These are phyloP conservation scores for Solanum dulcamara DNA, from an alignment of 257 asterid species.

Conservation along the genomic window DNA sequence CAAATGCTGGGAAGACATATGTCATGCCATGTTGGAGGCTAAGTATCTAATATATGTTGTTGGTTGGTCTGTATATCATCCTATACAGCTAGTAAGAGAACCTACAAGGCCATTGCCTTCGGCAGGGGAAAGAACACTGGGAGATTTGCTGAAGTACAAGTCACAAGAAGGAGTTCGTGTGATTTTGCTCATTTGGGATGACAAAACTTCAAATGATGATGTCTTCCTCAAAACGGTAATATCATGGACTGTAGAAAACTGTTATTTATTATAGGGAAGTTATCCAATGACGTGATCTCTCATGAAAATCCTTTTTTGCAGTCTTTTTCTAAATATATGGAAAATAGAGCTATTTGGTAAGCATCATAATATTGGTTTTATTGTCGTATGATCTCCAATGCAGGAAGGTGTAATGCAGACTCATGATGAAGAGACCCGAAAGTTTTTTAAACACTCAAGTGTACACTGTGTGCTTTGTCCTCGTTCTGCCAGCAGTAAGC, in stretches of 20 bases:
- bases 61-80: slow-evolving; percentile 71
- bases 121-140: slow-evolving; percentile 42
- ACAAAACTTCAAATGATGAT: slow-evolving; percentile 81
- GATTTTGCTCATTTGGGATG: slow-evolving; percentile 92
- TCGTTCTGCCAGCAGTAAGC: slow-evolving; percentile 93
- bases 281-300: not conserved
- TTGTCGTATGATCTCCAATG: not conserved
- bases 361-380: not conserved
- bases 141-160: slow-evolving; percentile 77
- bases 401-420: slow-evolving; percentile 97
- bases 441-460: slow-evolving; percentile 89
- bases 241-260: not conserved
- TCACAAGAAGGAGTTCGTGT: slow-evolving; percentile 96
- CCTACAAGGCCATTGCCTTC: slow-evolving; percentile 57
- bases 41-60: slow-evolving; percentile 57
- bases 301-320: not conserved
- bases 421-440: slow-evolving; percentile 87
- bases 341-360: not conserved
- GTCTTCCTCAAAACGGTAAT: slow-evolving; percentile 62
- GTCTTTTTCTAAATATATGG: not conserved
- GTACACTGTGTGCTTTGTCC: slow-evolving; percentile 87
- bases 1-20: slow-evolving; percentile 81
- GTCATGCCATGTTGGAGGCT: slow-evolving; percentile 62
- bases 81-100: slow-evolving; percentile 61
- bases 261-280: not conserved